phyloP scores from a whole-genome alignment of 208 protist genomes.

The Crithidia mellificae region DNA sequence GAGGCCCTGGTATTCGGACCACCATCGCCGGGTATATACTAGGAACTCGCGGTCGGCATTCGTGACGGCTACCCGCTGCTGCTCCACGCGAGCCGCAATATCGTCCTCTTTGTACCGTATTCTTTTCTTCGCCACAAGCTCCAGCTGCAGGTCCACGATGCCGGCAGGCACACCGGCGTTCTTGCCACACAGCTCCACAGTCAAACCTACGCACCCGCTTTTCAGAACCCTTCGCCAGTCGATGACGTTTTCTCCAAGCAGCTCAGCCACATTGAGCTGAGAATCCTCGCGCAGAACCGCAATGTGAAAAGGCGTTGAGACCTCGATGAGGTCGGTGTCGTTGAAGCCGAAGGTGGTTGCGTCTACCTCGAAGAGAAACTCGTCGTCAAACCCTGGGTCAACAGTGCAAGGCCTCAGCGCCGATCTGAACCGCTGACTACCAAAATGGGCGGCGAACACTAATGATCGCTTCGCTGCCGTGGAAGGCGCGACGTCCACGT shows the following conservation, averaged over 20 bases:
- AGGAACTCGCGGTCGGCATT: slow-evolving; percentile 93
- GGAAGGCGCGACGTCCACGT: slow-evolving; percentile 62
- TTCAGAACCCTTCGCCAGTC: slow-evolving; percentile 92
- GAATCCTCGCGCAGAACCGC: slow-evolving; percentile 75
- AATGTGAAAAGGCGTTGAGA: slow-evolving; percentile 86
- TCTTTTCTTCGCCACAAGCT: slow-evolving; percentile 69
- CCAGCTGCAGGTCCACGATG: slow-evolving; percentile 90
- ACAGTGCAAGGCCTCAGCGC: slow-evolving; percentile 35
- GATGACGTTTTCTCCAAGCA: slow-evolving; percentile 88
- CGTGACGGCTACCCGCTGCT: slow-evolving; percentile 78
- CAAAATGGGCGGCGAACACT: slow-evolving; percentile 85
- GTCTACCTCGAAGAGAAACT: slow-evolving; percentile 91
- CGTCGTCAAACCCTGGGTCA: slow-evolving; percentile 84
- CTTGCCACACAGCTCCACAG: slow-evolving; percentile 88
- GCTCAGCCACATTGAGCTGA: slow-evolving; percentile 49
- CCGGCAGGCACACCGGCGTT: slow-evolving; percentile 88
- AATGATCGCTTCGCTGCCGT: slow-evolving; percentile 47
- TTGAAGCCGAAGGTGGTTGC: slow-evolving; percentile 64
- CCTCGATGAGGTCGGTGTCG: slow-evolving; percentile 66
- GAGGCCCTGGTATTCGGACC: slow-evolving; percentile 79
- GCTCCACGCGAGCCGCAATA: slow-evolving; percentile 68
- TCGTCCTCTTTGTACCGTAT: slow-evolving; percentile 77
- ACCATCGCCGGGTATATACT: slow-evolving; percentile 92
- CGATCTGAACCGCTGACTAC: slow-evolving; percentile 79
- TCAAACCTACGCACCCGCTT: slow-evolving; percentile 83